Conservation (phyloP, 305 asterid species). For the Fraxinus floribunda region DNA sequence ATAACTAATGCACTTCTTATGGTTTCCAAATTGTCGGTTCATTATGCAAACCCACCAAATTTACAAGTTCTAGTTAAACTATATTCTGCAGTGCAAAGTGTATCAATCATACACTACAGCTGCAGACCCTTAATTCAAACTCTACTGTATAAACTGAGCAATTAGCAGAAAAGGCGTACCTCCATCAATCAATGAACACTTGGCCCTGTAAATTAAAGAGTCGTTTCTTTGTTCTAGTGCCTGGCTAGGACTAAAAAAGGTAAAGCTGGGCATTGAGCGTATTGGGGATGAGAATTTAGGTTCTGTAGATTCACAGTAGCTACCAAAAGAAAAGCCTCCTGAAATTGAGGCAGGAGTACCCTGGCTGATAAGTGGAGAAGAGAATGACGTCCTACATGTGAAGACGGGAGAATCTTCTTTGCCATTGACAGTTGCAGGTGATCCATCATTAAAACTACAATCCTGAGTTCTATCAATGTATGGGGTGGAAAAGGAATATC, state of each 20-base stretch:
- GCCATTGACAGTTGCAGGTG: conserved; percentile 31
- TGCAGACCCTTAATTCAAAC: neutral
- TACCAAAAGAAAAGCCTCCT: conserved; percentile 30
- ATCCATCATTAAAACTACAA: conserved; percentile 38
- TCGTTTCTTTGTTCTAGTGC: conserved; percentile 30
- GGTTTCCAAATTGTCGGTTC: neutral
- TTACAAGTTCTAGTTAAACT: neutral
- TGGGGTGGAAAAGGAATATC: conserved; percentile 35
- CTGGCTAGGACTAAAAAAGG: conserved; percentile 46
- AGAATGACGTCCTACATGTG: conserved; percentile 55
- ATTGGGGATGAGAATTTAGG: conserved; percentile 46
- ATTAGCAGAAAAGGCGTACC: conserved; percentile 28
- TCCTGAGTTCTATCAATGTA: conserved; percentile 34
- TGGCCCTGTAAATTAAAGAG: conserved; percentile 27
- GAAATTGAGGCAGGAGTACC: conserved; percentile 32
- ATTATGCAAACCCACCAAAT: neutral
- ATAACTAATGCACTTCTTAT: neutral
- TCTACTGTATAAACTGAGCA: neutral
- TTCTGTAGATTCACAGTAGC: conserved; percentile 24
- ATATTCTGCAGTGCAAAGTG: neutral
- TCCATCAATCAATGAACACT: conserved; percentile 30
- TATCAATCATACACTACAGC: neutral
- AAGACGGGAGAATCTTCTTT: conserved; percentile 39
- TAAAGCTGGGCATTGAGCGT: conserved; percentile 56
- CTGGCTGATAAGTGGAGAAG: conserved; percentile 32